These are phyloP conservation scores for Anthostomella pinea DNA, from an alignment of 2,329 filamentous ascomycete genomes.

Conservation along the genomic window DNA sequence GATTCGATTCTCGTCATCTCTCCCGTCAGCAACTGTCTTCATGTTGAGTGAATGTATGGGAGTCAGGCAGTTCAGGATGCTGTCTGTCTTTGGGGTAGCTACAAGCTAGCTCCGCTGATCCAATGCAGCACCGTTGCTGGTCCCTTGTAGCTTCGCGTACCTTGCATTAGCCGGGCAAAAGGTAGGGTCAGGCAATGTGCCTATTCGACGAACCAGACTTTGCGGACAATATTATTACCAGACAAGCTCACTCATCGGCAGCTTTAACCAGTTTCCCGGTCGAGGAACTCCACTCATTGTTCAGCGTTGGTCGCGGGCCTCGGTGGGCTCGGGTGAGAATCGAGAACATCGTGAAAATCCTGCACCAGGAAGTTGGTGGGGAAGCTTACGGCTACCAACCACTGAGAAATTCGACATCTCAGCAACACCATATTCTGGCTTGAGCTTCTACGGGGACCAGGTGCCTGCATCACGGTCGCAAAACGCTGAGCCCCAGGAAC, in stretches of 20 bases:
- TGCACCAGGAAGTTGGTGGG: neutral
- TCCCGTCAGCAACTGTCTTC: too few relatives aligned
- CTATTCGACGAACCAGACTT: constrained; percentile 10
- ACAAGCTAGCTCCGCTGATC: too few relatives aligned
- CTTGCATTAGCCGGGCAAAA: constrained; percentile 19
- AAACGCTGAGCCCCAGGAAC: neutral
- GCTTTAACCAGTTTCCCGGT: neutral
- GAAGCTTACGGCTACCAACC: neutral
- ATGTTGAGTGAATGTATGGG: neutral
- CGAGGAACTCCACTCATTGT: neutral
- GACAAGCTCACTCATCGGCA: neutral
- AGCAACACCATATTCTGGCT: neutral
- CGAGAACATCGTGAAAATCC: neutral
- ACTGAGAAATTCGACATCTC: neutral
- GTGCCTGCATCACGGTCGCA: constrained; percentile 2
- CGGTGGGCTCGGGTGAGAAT: neutral
- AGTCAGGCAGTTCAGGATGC: neutral
- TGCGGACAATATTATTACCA: neutral
- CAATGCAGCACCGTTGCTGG: constrained; percentile 4
- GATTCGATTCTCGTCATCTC: too few relatives aligned
- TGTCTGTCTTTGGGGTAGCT: neutral
- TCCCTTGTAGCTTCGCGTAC: constrained; percentile 13
- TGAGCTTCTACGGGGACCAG: constrained; percentile 1
- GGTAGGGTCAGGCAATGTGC: constrained; percentile 11
- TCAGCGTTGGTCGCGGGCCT: neutral